These are phyloP conservation scores for Ustilago xerochloae DNA, from an alignment of 1,284 basidiomycete genomes.

Conservation along the genomic window DNA sequence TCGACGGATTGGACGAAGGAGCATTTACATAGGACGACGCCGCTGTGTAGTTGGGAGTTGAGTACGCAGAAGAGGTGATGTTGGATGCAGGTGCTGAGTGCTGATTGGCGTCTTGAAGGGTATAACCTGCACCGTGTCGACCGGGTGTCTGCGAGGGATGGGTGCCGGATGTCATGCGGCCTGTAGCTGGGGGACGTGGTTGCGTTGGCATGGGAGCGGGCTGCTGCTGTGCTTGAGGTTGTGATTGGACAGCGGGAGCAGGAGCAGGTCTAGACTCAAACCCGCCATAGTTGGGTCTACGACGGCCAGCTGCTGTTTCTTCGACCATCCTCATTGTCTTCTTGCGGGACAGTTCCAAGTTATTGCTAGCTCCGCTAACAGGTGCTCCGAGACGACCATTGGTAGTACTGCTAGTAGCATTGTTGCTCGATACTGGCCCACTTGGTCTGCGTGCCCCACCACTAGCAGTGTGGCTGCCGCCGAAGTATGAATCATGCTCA, in stretches of 20 bases:
- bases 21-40: not conserved
- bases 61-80: not conserved
- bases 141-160: slow-evolving; percentile 7
- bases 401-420: slow-evolving; percentile 2
- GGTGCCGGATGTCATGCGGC: slow-evolving; percentile 21
- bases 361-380: slow-evolving; percentile 2
- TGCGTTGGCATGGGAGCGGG: not conserved
- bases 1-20: slow-evolving; percentile 7
- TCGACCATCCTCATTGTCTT: slow-evolving; percentile 61
- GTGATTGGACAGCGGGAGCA: not conserved
- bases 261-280: slow-evolving; percentile 2
- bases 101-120: slow-evolving; percentile 6
- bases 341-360: slow-evolving; percentile 43
- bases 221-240: not conserved
- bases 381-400: slow-evolving; percentile 4
- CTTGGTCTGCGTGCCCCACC: slow-evolving; percentile 8
- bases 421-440: slow-evolving; percentile 9
- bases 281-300: slow-evolving; percentile 23
- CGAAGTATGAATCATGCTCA: slow-evolving; percentile 37
- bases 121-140: slow-evolving; percentile 17
- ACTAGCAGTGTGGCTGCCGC: not conserved
- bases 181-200: not conserved
- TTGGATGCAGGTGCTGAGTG: not conserved
- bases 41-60: not conserved
- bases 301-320: slow-evolving; percentile 42